phyloP scores from a whole-genome alignment of 2,329 filamentous ascomycete genomes.

The Falciphora oryzae region DNA sequence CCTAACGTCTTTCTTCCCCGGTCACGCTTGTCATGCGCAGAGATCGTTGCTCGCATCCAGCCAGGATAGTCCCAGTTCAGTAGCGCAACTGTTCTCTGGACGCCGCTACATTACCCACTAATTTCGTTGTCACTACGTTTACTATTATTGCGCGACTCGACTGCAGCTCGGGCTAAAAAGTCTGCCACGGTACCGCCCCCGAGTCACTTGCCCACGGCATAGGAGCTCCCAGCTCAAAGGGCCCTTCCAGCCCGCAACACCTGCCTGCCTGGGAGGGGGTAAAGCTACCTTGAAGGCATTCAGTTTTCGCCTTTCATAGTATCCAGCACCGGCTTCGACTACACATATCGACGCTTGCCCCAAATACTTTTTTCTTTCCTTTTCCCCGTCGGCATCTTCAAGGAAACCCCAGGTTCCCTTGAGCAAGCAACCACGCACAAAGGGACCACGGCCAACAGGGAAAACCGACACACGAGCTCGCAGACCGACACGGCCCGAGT shows the following conservation, averaged over 20 bases:
- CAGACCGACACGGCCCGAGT: not conserved
- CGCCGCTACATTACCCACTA: slow-evolving; percentile 9
- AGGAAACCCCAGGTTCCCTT: not conserved
- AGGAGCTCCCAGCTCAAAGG: not conserved
- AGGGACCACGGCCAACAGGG: not conserved
- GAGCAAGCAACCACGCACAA: not conserved
- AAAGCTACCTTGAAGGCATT: not conserved
- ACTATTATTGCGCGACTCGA: slow-evolving; percentile 6
- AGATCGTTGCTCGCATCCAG: slow-evolving; percentile 1
- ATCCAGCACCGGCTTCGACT: not conserved
- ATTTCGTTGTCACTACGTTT: slow-evolving; percentile 4
- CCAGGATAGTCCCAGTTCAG: slow-evolving; percentile 13
- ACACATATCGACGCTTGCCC: not conserved
- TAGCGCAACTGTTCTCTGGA: slow-evolving; percentile 6
- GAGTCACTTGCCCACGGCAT: not conserved
- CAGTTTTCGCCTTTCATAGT: not conserved
- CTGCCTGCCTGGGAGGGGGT: not conserved
- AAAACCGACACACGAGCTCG: not conserved
- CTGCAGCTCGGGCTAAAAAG: not conserved
- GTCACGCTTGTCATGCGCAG: slow-evolving; percentile 11
- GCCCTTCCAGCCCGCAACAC: not conserved
- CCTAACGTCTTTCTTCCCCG: not conserved
- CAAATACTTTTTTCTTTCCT: not conserved
- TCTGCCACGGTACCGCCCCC: not conserved
- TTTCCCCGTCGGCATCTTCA: not conserved